Evolutionary conservation across 2,329 filamentous ascomycete species (phyloP).

Genomic region (Dothideomycetes sp.): DNA sequence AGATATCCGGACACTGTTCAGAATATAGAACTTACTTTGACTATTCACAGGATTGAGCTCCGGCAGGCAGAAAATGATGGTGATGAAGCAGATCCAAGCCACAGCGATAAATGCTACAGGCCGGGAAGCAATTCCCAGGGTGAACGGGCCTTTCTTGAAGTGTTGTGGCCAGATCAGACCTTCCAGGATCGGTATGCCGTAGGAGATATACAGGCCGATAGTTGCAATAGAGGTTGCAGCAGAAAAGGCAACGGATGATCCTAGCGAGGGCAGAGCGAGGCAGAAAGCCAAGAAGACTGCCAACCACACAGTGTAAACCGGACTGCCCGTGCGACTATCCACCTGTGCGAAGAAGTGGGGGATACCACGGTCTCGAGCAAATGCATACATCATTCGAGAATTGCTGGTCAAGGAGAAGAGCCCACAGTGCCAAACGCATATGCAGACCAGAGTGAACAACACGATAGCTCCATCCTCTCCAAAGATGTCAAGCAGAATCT

Average conservation of each 20-base stretch:
- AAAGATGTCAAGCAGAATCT: constrained; percentile 48
- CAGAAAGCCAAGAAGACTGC: constrained; percentile 44
- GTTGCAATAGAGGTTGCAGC: constrained; percentile 50
- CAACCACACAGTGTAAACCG: constrained; percentile 45
- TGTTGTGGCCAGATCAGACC: constrained; percentile 39
- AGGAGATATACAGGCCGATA: constrained; percentile 47
- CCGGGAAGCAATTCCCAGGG: constrained; percentile 35
- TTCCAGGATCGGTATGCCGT: constrained; percentile 46
- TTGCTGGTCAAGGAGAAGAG: constrained; percentile 48
- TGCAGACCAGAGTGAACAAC: constrained; percentile 44
- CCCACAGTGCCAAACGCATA: constrained; percentile 52
- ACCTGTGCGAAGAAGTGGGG: constrained; percentile 45
- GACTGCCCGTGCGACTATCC: constrained; percentile 38
- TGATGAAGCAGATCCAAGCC: constrained; percentile 44
- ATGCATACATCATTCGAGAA: constrained; percentile 50
- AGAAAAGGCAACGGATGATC: constrained; percentile 43
- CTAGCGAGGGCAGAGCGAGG: constrained; percentile 44
- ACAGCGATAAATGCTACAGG: constrained; percentile 38
- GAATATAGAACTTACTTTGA: constrained; percentile 26
- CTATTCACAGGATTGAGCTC: constrained; percentile 43
- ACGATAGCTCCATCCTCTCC: constrained; percentile 45
- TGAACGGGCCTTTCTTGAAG: constrained; percentile 48
- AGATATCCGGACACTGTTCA: background rate
- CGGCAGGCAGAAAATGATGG: constrained; percentile 47
- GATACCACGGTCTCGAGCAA: constrained; percentile 44